These are phyloP conservation scores for Gossypium schwendimanii DNA, from an alignment of 441 rosid genomes.

Conservation along the genomic window DNA sequence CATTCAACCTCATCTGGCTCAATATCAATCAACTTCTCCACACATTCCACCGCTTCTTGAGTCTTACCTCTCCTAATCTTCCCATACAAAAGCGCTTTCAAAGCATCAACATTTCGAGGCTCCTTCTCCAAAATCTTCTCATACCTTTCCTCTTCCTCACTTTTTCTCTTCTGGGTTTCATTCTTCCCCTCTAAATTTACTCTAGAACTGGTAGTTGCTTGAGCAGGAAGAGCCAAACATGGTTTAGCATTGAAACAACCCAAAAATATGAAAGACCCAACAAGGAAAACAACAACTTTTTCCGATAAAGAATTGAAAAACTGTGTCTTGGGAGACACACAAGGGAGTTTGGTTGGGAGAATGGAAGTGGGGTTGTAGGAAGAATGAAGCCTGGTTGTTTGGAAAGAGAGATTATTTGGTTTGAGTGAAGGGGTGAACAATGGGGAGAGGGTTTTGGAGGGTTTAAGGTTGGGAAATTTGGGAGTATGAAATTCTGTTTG, in stretches of 20 bases:
- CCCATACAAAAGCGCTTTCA: slow-evolving; percentile 59
- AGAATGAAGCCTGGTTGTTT: slow-evolving; percentile 15
- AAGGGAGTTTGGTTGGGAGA: slow-evolving; percentile 13
- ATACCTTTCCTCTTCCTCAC: slow-evolving; percentile 42
- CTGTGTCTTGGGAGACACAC: slow-evolving; percentile 19
- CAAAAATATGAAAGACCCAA: slow-evolving; percentile 51
- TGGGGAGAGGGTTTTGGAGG: slow-evolving; percentile 11
- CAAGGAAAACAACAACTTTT: slow-evolving; percentile 37
- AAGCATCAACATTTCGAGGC: slow-evolving; percentile 56
- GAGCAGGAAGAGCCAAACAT: slow-evolving; percentile 37
- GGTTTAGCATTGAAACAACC: slow-evolving; percentile 42
- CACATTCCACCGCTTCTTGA: slow-evolving; percentile 55
- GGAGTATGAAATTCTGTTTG: slow-evolving; percentile 14
- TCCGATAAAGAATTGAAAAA: slow-evolving; percentile 24
- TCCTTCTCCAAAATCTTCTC: slow-evolving; percentile 65
- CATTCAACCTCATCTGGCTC: slow-evolving; percentile 77
- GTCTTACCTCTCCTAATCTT: slow-evolving; percentile 72
- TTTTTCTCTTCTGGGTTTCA: slow-evolving; percentile 32
- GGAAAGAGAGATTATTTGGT: slow-evolving; percentile 14
- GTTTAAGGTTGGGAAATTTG: slow-evolving; percentile 1
- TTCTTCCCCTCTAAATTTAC: slow-evolving; percentile 17
- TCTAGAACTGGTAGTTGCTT: slow-evolving; percentile 17
- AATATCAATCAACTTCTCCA: slow-evolving; percentile 50
- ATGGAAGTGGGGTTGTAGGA: slow-evolving; percentile 25
- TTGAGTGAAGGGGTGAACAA: slow-evolving; percentile 10